These are phyloP conservation scores for Rosa chinensis DNA, from an alignment of 306 rosid species.

Conservation along the genomic window DNA sequence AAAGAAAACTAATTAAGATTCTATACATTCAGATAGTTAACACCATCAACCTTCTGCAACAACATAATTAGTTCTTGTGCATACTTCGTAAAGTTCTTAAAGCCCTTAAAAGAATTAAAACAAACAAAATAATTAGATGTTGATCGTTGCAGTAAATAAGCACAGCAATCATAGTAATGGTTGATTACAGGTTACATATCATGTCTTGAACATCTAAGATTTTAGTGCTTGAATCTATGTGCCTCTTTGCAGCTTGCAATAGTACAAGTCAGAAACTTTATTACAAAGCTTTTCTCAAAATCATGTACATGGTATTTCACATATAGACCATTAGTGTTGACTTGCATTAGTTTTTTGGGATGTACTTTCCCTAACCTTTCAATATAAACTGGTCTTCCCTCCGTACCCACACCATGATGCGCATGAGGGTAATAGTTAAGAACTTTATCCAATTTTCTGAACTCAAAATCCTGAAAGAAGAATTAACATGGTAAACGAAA, in stretches of 20 bases:
- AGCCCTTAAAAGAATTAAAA: slow-evolving; percentile 50
- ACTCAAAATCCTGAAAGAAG: slow-evolving; percentile 74
- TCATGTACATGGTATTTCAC: slow-evolving; percentile 78
- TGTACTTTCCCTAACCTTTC: slow-evolving; percentile 93
- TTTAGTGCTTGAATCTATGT: slow-evolving; percentile 90
- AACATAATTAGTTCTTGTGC: slow-evolving; percentile 77
- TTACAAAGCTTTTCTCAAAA: slow-evolving; percentile 79
- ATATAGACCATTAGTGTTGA: slow-evolving; percentile 82
- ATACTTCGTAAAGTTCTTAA: slow-evolving; percentile 85
- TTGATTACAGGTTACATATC: slow-evolving; percentile 53
- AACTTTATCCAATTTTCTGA: slow-evolving; percentile 69
- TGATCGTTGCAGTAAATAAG: neutral
- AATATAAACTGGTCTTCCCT: slow-evolving; percentile 90
- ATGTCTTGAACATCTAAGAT: slow-evolving; percentile 56
- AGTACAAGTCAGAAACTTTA: slow-evolving; percentile 90
- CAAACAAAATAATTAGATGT: slow-evolving; percentile 3
- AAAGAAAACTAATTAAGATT: slow-evolving; percentile 9
- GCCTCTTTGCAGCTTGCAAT: slow-evolving; percentile 81
- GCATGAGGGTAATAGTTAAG: slow-evolving; percentile 81
- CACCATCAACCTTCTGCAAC: slow-evolving; percentile 85
- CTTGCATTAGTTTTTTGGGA: slow-evolving; percentile 91
- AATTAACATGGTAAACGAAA: slow-evolving; percentile 14
- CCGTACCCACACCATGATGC: slow-evolving; percentile 92
- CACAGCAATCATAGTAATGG: slow-evolving; percentile 5
- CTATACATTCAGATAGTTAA: slow-evolving; percentile 85